A percentile compares a stretch with the other conserved stretches of the same genome.
These are phyloP conservation scores for Mortierella sp. DNA, from an alignment of 371 early-diverging fungal genomes.

Conservation along the genomic window DNA sequence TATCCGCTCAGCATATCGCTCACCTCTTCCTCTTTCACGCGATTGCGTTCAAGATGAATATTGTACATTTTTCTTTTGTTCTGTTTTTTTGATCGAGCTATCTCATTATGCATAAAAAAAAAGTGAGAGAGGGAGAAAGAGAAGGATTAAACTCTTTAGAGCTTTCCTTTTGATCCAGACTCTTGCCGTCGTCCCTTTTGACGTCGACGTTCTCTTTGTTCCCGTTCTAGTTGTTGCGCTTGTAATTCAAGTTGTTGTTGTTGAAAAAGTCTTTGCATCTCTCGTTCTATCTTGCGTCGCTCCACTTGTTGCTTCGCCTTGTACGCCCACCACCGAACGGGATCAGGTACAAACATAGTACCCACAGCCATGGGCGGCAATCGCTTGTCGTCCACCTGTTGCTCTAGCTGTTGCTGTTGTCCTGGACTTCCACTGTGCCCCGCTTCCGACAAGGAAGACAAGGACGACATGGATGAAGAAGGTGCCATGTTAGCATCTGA, in stretches of 20 bases:
- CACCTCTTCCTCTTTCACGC: neutral
- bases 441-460: no score
- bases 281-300: conserved; percentile 23
- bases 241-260: neutral
- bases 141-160: no score
- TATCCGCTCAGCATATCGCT: no score
- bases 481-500: neutral
- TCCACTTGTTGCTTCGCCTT: conserved; percentile 23
- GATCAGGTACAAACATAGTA: conserved; percentile 6
- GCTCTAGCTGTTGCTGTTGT: conserved; percentile 3
- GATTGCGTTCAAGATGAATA: no score
- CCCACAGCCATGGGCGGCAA: conserved; percentile 42
- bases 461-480: no score
- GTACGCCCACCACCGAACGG: conserved; percentile 14
- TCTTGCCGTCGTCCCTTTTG: neutral
- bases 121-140: no score
- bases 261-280: conserved; percentile 9
- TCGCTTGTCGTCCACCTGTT: conserved; percentile 13
- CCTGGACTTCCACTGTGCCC: conserved; percentile 5
- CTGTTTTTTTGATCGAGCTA: neutral
- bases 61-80: neutral
- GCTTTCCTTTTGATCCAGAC: neutral
- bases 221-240: neutral
- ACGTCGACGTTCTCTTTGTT: neutral
- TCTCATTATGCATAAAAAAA: neutral